Conservation (phyloP, 495 filamentous ascomycete genomes). For the Achaetomiella virescens region DNA sequence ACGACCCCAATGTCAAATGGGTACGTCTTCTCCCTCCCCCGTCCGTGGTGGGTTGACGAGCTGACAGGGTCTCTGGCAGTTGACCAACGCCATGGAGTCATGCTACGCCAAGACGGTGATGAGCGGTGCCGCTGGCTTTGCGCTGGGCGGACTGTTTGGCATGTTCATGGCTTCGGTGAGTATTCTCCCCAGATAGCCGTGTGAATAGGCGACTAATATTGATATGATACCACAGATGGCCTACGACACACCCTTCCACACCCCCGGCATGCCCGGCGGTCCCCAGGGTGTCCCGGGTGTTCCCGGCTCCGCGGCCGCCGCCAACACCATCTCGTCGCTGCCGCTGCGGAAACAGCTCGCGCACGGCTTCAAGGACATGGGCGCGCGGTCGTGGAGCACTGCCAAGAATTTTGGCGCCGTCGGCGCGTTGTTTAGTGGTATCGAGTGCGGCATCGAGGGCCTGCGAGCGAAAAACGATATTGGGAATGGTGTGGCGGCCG, state of each 20-base stretch:
- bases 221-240: constrained; percentile 28
- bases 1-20: constrained; percentile 39
- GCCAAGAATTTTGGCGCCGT: constrained; percentile 94
- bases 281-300: constrained; percentile 1
- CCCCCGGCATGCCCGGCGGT: constrained; percentile 8
- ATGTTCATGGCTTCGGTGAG: constrained; percentile 90
- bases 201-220: no score
- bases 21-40: constrained; percentile 2
- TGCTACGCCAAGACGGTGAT: constrained; percentile 80
- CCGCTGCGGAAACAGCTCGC: constrained; percentile 77
- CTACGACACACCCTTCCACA: constrained; percentile 32
- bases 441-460: constrained; percentile 93
- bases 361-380: constrained; percentile 90
- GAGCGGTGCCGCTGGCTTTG: constrained; percentile 81
- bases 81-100: constrained; percentile 69
- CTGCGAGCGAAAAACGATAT: constrained; percentile 90
- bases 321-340: constrained; percentile 53
- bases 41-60: no score
- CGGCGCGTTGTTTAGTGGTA: constrained; percentile 82
- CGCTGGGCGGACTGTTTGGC: constrained; percentile 84
- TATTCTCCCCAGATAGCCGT: constrained; percentile 15
- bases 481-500: constrained; percentile 77
- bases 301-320: constrained; percentile 23
- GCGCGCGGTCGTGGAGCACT: constrained; percentile 68
- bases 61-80: no score